Evolutionary conservation across 345 rosid species (phyloP).

Genomic region (Carallia brachiata): DNA sequence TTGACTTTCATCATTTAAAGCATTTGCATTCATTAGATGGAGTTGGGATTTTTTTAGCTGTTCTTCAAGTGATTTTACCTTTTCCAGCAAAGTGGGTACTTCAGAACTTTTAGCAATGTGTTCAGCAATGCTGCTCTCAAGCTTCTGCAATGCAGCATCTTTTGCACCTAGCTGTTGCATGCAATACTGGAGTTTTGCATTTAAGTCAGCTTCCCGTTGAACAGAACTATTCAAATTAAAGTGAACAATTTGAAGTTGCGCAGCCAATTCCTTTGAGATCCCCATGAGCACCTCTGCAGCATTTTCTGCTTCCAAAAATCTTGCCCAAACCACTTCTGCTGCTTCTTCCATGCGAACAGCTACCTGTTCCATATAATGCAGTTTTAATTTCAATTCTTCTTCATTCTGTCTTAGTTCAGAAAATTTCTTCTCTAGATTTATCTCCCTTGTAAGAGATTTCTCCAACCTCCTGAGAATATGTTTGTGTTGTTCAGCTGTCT

Average conservation of each 20-base stretch:
- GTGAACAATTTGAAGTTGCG: constrained; percentile 62
- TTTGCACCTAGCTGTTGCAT: constrained; percentile 42
- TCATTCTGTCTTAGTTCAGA: constrained; percentile 56
- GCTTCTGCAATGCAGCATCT: constrained; percentile 47
- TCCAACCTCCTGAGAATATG: constrained; percentile 67
- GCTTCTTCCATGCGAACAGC: constrained; percentile 94
- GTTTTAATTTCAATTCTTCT: constrained; percentile 75
- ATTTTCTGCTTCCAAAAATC: constrained; percentile 93
- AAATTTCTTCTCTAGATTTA: constrained; percentile 70
- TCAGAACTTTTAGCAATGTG: constrained; percentile 42
- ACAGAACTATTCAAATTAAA: constrained; percentile 56
- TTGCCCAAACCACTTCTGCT: constrained; percentile 86
- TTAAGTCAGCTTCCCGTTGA: constrained; percentile 62
- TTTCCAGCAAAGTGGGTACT: constrained; percentile 48
- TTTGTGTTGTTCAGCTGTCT: constrained; percentile 55
- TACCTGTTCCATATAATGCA: constrained; percentile 73
- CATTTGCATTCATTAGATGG: constrained; percentile 44
- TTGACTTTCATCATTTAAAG: constrained; percentile 54
- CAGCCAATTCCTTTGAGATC: constrained; percentile 72
- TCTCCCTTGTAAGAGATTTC: constrained; percentile 74
- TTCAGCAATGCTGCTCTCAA: constrained; percentile 43
- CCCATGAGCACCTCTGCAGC: constrained; percentile 80
- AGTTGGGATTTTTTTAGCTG: constrained; percentile 47
- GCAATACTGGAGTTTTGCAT: constrained; percentile 49
- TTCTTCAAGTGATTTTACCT: constrained; percentile 55